Evolutionary conservation across 495 filamentous ascomycete species (phyloP).

Genomic region (Podospora australis): DNA sequence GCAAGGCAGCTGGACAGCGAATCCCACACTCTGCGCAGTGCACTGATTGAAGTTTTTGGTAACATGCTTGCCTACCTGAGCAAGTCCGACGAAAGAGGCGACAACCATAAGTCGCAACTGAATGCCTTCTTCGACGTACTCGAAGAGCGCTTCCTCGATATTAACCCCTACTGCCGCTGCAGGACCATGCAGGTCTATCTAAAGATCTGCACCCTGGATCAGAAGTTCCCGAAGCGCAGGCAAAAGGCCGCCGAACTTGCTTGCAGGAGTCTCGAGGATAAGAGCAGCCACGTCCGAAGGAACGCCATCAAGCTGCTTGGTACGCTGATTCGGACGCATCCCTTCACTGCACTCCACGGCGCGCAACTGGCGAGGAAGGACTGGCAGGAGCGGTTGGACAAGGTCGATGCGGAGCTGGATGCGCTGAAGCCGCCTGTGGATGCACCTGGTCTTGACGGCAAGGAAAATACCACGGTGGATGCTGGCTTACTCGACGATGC

Average conservation of each 20-base stretch:
- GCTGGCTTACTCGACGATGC: constrained; percentile 79
- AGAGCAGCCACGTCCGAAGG: constrained; percentile 91
- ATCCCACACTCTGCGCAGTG: constrained; percentile 90
- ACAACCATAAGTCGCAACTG: constrained; percentile 87
- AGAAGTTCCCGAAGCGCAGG: constrained; percentile 88
- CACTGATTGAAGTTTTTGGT: constrained; percentile 97
- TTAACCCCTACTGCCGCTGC: constrained; percentile 94
- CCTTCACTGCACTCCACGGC: constrained; percentile 87
- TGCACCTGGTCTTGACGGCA: constrained; percentile 63
- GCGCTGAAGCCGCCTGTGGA: constrained; percentile 71
- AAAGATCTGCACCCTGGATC: constrained; percentile 84
- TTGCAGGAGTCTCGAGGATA: constrained; percentile 85
- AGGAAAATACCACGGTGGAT: constrained; percentile 56
- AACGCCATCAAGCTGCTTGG: constrained; percentile 92
- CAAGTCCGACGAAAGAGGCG: constrained; percentile 81
- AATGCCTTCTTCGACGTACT: constrained; percentile 95
- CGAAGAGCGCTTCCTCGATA: constrained; percentile 91
- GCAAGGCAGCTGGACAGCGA: constrained; percentile 94
- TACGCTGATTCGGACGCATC: constrained; percentile 83
- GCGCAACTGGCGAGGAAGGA: constrained; percentile 77
- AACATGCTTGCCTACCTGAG: constrained; percentile 88
- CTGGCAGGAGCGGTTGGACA: constrained; percentile 73
- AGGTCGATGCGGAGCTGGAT: constrained; percentile 74
- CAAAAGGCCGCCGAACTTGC: constrained; percentile 82
- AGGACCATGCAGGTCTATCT: constrained; percentile 88